Conservation (phyloP, 2,329 filamentous ascomycete genomes). For the Pyricularia sp. region DNA sequence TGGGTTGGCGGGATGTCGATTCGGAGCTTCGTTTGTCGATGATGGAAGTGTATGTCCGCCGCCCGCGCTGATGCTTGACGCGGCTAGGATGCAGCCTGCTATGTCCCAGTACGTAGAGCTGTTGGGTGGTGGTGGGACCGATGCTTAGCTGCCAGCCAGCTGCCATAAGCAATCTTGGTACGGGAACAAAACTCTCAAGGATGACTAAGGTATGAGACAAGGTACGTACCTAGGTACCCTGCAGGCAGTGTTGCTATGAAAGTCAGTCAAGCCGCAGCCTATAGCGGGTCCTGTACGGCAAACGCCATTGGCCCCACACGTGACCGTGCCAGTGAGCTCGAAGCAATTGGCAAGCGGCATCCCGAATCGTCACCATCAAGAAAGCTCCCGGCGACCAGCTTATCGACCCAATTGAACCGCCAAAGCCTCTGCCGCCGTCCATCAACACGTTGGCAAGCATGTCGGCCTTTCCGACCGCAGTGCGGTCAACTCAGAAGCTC, state of each 20-base stretch:
- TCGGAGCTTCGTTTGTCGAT: background rate
- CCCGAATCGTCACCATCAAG: constrained; percentile 1
- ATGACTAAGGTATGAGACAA: background rate
- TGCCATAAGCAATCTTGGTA: constrained; percentile 3
- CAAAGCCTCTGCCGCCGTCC: constrained; percentile 20
- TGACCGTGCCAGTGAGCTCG: constrained; percentile 5
- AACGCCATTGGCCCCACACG: constrained; percentile 2
- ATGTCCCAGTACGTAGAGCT: background rate
- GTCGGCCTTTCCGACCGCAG: constrained; percentile 46
- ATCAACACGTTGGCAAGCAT: constrained; percentile 31
- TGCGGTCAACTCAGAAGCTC: constrained; percentile 41
- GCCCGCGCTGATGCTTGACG: constrained; percentile 19
- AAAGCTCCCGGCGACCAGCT: constrained; percentile 1
- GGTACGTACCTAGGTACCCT: background rate
- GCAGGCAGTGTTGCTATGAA: background rate
- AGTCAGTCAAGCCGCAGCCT: background rate
- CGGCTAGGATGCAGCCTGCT: constrained; percentile 33
- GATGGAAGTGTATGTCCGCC: background rate
- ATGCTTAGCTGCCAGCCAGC: background rate
- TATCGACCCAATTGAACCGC: constrained; percentile 17
- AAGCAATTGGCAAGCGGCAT: constrained; percentile 5
- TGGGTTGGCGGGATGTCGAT: background rate
- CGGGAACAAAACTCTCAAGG: background rate
- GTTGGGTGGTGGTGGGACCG: background rate
- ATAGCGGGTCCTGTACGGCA: background rate